Evolutionary conservation across 2,329 filamentous ascomycete species (phyloP).

Genomic region (Hymenoscyphus fraxineus): DNA sequence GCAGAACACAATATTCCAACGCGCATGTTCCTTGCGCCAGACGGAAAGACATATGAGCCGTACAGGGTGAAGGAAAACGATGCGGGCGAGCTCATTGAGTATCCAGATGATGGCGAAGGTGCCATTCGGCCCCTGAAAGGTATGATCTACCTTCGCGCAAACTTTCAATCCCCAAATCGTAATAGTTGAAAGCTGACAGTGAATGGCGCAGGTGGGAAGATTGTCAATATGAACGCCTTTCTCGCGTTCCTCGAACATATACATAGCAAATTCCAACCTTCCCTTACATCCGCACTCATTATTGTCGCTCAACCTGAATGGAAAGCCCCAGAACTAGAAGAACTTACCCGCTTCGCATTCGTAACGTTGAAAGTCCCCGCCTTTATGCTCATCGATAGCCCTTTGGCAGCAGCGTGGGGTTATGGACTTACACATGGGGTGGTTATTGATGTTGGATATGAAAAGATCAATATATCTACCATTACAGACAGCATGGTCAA

Average conservation of each 20-base stretch:
- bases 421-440: slow-evolving; percentile 72
- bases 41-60: slow-evolving; percentile 76
- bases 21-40: slow-evolving; percentile 83
- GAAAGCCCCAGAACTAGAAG: slow-evolving; percentile 83
- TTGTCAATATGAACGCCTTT: slow-evolving; percentile 89
- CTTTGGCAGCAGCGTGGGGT: slow-evolving; percentile 82
- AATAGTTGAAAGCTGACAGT: slow-evolving; percentile 14
- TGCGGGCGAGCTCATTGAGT: slow-evolving; percentile 76
- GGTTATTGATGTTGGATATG: slow-evolving; percentile 84
- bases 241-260: slow-evolving; percentile 91
- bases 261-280: slow-evolving; percentile 81
- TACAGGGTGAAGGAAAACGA: slow-evolving; percentile 65
- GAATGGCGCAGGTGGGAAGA: slow-evolving; percentile 60
- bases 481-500: slow-evolving; percentile 77
- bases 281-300: slow-evolving; percentile 91
- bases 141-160: slow-evolving; percentile 26
- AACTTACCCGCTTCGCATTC: slow-evolving; percentile 89
- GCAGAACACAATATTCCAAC: slow-evolving; percentile 83
- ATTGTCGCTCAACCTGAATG: slow-evolving; percentile 87
- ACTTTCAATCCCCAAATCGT: not conserved
- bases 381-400: slow-evolving; percentile 85
- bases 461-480: slow-evolving; percentile 90
- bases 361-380: slow-evolving; percentile 95
- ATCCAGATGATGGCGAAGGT: slow-evolving; percentile 80
- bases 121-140: slow-evolving; percentile 81